Percentiles rank a stretch among this genome's conserved stretches.
Evolutionary conservation across 225 moss, liverwort and hornwort genomes (phyloP).

Genomic region (Asterella californica): DNA sequence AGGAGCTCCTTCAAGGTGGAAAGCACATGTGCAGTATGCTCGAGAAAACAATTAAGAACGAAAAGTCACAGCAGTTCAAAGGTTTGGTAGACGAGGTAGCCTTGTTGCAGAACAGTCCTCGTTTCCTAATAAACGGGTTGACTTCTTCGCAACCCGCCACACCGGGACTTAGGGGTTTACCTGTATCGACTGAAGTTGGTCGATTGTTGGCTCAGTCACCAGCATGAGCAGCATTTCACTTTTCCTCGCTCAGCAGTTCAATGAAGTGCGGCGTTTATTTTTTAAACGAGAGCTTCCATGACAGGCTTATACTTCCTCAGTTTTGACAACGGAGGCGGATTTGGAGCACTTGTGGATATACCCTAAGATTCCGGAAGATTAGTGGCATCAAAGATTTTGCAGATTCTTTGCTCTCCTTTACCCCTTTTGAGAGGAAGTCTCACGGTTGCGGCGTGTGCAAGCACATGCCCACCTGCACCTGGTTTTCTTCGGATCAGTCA

Average conservation of each 20-base stretch:
- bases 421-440: slow-evolving; percentile 85
- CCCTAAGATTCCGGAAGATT: slow-evolving; percentile 90
- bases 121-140: neutral
- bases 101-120: neutral
- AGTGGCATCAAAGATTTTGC: slow-evolving; percentile 86
- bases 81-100: neutral
- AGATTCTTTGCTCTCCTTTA: slow-evolving; percentile 87
- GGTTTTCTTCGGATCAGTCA: slow-evolving; percentile 93
- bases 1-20: neutral
- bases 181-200: neutral
- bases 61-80: neutral
- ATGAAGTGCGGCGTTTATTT: no score
- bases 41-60: neutral
- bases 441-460: slow-evolving; percentile 91
- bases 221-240: neutral
- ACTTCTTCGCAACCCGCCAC: neutral
- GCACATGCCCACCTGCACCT: slow-evolving; percentile 90
- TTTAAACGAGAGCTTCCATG: no score
- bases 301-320: no score
- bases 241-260: no score
- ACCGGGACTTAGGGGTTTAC: neutral
- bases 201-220: slow-evolving; percentile 6
- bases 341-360: slow-evolving; percentile 52
- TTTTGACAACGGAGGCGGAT: no score
- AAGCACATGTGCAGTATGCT: neutral